These are phyloP conservation scores for Sporothrix globosa DNA, from an alignment of 2,329 filamentous ascomycete species.

Conservation along the genomic window DNA sequence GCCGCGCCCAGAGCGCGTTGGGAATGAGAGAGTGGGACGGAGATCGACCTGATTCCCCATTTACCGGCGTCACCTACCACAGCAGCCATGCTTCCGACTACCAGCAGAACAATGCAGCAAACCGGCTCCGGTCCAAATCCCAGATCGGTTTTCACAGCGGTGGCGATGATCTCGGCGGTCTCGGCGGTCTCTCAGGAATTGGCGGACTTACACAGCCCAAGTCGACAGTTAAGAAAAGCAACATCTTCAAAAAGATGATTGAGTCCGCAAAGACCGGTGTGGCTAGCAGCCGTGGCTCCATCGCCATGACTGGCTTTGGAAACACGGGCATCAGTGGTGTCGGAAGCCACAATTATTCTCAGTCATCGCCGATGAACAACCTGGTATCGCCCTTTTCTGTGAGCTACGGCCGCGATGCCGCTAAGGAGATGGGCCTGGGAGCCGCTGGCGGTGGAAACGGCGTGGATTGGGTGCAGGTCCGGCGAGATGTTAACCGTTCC, in stretches of 20 bases:
- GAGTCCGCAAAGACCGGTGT: slow-evolving; percentile 93
- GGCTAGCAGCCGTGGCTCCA: slow-evolving; percentile 83
- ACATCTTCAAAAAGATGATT: slow-evolving; percentile 90
- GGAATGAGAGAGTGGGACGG: slow-evolving; percentile 60
- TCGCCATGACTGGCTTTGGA: slow-evolving; percentile 62
- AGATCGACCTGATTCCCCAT: slow-evolving; percentile 63
- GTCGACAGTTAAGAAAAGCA: slow-evolving; percentile 74
- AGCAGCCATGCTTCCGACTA: slow-evolving; percentile 74
- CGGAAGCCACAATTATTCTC: slow-evolving; percentile 17
- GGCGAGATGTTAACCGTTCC: slow-evolving; percentile 91
- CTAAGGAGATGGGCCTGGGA: slow-evolving; percentile 71
- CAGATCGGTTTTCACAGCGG: slow-evolving; percentile 61
- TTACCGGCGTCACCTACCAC: slow-evolving; percentile 85
- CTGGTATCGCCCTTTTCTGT: slow-evolving; percentile 34
- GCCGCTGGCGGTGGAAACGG: slow-evolving; percentile 46
- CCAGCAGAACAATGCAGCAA: slow-evolving; percentile 46
- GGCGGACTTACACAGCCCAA: slow-evolving; percentile 79
- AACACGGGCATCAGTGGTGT: slow-evolving; percentile 42
- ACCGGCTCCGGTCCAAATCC: slow-evolving; percentile 58
- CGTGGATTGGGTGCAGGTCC: slow-evolving; percentile 95
- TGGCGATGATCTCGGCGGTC: slow-evolving; percentile 53
- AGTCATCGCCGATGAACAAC: slow-evolving; percentile 49
- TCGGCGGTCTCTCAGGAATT: slow-evolving; percentile 62
- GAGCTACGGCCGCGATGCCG: slow-evolving; percentile 52
- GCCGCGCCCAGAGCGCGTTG: slow-evolving; percentile 64